Base-by-base conservation (phyloP, 2,329 filamentous ascomycete genomes). In the Colletotrichum sansevieriae region DNA sequence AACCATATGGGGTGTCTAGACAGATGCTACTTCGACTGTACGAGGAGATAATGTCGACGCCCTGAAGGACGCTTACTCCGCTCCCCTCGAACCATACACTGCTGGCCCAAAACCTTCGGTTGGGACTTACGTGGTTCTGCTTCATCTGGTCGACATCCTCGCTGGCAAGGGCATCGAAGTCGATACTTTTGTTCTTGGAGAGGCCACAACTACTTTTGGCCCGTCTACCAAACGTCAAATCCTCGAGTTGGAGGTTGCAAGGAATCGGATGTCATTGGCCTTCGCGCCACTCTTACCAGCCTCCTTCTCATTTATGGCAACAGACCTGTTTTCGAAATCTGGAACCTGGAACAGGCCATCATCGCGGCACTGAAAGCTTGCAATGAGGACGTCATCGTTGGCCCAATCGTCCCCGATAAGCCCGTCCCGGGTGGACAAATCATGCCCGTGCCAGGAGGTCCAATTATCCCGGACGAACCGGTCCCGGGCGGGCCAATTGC, bases 371-470 rank as follows among this genome's bases (percentile, higher is more conserved):
- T 72, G 51, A 56, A 64, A 46, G 65, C 69, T 33, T 73, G 71
- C 58, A 35, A 51, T 15, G 35, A 70, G 33, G 64, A 70, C 15
- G 37, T 68, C 43, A 56, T 39, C 35, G 63, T 49, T 35, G 41
- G 70, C 1, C 59, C 59, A 49, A 68, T 75, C 51, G 68, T 72
- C 9, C 75, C 75, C 18, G 73, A 71, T 52, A 70, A 68, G 25
- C 62, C 73, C 29, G 59, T 76, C 63, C 76, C 78, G 9, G 77
- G 77, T 37, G 78, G 76, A 1, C 73, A 76, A 52, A 69, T 80
- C 43, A 70, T 73, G 12, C 78, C 73, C 8, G 52, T 60, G 7
- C 59, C 64, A 15, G 64, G 60, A 4, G 65, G 65, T 44, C 58
- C 64, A 44, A 52, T 59, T 25, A 63, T 56, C 12, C 78, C 78